Percentiles rank a stretch among this genome's conserved stretches.
Evolutionary conservation across 768 basidiomycete species (phyloP).

Genomic region (Naganishia antarctica): DNA sequence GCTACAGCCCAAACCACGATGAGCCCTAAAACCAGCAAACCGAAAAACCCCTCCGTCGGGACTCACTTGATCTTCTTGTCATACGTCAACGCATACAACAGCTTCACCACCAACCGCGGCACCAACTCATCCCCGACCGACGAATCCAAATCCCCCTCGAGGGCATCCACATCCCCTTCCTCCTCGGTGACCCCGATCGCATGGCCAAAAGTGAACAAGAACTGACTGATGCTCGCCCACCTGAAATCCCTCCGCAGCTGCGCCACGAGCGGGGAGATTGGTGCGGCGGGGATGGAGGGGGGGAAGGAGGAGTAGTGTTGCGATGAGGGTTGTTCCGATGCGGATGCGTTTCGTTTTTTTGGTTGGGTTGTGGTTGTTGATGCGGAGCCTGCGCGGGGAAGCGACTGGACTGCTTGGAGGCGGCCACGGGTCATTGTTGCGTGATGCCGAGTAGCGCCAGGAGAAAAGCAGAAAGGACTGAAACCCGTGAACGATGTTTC

Average conservation of each 20-base stretch:
- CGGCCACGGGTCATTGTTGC: no score
- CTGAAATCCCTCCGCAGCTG: conserved; percentile 74
- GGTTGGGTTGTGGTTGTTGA: no score
- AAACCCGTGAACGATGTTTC: no score
- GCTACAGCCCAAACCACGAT: conserved; percentile 22
- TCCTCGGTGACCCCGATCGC: conserved; percentile 65
- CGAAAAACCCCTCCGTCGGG: conserved; percentile 1
- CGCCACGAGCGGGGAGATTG: conserved; percentile 42
- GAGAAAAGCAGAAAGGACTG: no score
- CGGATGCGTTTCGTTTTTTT: no score
- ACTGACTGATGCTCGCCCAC: conserved; percentile 88
- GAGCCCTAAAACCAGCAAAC: neutral
- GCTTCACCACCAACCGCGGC: conserved; percentile 42
- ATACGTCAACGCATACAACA: conserved; percentile 47
- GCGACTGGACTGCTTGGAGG: no score
- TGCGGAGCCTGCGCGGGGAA: no score
- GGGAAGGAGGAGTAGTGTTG: neutral
- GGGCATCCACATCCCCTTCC: conserved; percentile 54
- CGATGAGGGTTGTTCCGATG: no score
- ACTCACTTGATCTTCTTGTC: conserved; percentile 45
- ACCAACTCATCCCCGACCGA: conserved; percentile 33
- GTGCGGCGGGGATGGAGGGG: conserved; percentile 35
- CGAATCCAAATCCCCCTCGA: conserved; percentile 44
- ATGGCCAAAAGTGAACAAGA: conserved; percentile 75
- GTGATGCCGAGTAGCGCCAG: no score